Evolutionary conservation across 2,329 filamentous ascomycete genomes (phyloP).

Genomic region (Aulographum hederae): DNA sequence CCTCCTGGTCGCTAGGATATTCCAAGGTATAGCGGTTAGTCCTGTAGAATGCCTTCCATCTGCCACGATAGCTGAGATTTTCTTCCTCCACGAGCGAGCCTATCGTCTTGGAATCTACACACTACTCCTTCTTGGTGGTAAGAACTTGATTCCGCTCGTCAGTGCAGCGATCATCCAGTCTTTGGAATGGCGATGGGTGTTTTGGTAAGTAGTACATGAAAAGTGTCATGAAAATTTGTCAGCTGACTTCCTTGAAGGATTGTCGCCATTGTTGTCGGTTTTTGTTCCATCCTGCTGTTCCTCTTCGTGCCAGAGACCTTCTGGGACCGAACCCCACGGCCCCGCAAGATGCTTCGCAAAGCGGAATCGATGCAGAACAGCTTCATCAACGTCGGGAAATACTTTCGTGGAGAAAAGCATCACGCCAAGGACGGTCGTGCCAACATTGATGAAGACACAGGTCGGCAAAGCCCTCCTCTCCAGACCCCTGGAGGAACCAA

Average conservation of each 20-base stretch:
- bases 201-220: too few relatives aligned
- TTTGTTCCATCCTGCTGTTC: conserved; percentile 56
- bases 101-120: conserved; percentile 92
- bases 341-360: conserved; percentile 20
- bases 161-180: conserved; percentile 69
- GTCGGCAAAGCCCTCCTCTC: too few relatives aligned
- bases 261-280: conserved; percentile 60
- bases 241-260: conserved; percentile 36
- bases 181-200: conserved; percentile 77
- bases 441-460: too few relatives aligned
- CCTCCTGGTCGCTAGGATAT: conserved; percentile 62
- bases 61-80: conserved; percentile 89
- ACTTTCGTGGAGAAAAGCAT: conserved; percentile 8
- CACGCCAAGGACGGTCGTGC: too few relatives aligned
- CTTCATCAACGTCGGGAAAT: conserved; percentile 12
- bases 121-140: conserved; percentile 69
- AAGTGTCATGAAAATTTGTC: conserved; percentile 3
- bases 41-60: conserved; percentile 86
- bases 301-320: conserved; percentile 91
- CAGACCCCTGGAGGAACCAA: too few relatives aligned
- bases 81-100: conserved; percentile 83
- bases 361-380: conserved; percentile 14
- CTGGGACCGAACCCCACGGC: conserved; percentile 66
- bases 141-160: conserved; percentile 75
- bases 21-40: conserved; percentile 75